Conservation (phyloP, 257 asterid genomes). For the Solanum ossicruentum region DNA sequence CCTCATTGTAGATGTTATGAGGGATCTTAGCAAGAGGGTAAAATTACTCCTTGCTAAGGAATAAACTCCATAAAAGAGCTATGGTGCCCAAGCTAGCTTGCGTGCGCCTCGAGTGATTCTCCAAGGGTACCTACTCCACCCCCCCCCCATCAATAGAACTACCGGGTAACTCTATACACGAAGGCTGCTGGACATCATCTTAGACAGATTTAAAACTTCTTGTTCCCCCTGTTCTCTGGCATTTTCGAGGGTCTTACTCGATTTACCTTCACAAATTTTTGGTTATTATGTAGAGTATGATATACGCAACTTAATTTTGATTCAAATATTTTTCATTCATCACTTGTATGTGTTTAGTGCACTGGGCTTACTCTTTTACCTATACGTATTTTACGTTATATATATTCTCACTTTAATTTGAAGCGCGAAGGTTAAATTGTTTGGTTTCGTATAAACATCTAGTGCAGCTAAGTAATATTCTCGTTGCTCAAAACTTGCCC, state of each 20-base stretch:
- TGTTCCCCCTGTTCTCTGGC: neutral
- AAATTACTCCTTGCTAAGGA: conserved; percentile 35
- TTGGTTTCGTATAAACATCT: neutral
- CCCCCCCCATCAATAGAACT: neutral
- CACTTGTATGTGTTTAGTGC: neutral
- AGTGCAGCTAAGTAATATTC: neutral
- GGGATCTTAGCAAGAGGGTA: conserved; percentile 47
- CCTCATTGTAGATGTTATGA: conserved; percentile 55
- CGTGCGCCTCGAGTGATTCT: neutral
- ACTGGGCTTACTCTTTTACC: too few species aligned
- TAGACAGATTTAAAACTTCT: neutral
- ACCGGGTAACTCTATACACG: neutral
- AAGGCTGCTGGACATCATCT: neutral
- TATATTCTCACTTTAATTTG: neutral
- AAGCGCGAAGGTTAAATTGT: neutral
- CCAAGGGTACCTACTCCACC: neutral
- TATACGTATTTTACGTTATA: too few species aligned
- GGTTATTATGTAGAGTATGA: neutral
- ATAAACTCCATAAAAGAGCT: neutral
- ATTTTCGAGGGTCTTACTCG: neutral
- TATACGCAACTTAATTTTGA: neutral
- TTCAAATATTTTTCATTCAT: neutral
- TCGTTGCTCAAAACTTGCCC: neutral
- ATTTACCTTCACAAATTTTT: neutral
- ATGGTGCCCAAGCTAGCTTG: neutral